Evolutionary conservation across 805 yeast genomes (phyloP), one percentile per base, ranked within the genome.

Genomic region (Vanderwaltozyma yarrowii): DNA sequence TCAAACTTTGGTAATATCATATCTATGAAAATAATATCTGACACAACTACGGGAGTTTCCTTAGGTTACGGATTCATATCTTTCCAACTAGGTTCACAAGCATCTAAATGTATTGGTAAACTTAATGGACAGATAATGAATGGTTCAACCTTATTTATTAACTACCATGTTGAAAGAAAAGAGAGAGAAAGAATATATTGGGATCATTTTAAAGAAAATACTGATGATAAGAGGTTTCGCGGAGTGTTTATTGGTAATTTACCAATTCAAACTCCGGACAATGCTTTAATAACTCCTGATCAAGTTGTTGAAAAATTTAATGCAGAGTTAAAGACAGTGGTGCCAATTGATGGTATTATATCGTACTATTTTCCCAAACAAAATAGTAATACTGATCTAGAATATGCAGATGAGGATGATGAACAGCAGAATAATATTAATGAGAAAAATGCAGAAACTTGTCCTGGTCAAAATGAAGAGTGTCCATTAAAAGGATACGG

Each of bases 21-120:
- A 9, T 62, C 72, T 4, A 63, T 74, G 42, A 73, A 73, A 44
- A 59, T 74, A 13, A 68, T 73, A 7, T 55, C 60, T 37, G 71
- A 69, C 33, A 54, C 53, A 33, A 67, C 66, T 8, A 52, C 57
- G 17, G 62, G 69, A 21, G 64, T 62, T 45, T 46, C 58, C 1
- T 43, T 54, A 8, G 74, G 78, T 18, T 76, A 69, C 54, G 92
- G 89, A 8, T 82, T 82, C 58, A 71, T 83, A 14, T 79, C 81
- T 44, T 82, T 69, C 52, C 64, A 70, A 36, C 61, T 66, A 39
- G 71, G 74, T 33, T 67, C 66, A 10, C 72, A 74, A 62, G 87
- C 94, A 2, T 65, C 76, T 32, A 56, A 59, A 17, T 86, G 89
- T 29, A 77, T 81, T 28, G 60, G 69, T 16, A 58, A 65, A 39